Base-by-base conservation (phyloP, 345 rosid species). In the Hibiscus tridactylites region DNA sequence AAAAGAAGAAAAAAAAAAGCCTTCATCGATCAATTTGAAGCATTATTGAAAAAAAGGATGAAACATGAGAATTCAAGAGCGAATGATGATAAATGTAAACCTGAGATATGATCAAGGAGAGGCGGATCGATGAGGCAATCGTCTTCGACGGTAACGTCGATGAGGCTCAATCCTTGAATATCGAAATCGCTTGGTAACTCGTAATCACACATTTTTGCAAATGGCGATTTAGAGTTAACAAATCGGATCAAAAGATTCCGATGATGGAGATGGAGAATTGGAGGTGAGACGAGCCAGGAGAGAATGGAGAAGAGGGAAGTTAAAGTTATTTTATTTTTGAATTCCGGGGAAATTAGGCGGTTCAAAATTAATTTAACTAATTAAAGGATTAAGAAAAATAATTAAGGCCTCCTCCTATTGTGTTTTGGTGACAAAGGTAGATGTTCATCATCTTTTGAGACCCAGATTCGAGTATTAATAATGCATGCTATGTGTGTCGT, bases 71-170 rank as follows among this genome's bases (percentile, higher is more conserved):
- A 53, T 60, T 47, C 42, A 64, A 65, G 4, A 56, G 12, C 53
- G 65, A 69, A n/a, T 29, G 2, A 46, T 17, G 1, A 57, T 0
- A 57, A 57, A 57, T 24, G 19, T 0, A 9, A 28, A 88, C 94
- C 89, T 75, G 85, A 75, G 47, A 76, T 74, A 53, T 65, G 75
- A 73, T 79, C 78, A 26, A 11, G 74, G 17, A 82, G 60, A 39
- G 91, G 79, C 2, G 89, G 72, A 77, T 72, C 17, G 78, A 90
- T 85, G 77, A 95, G 96, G 80, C 82, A 85, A 77, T 95, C 99
- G 70, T 95, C 96, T 78, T 92, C 99, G 44, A 77, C 82, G 59
- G 93, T 80, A 73, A 94, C 85, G 70, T 94, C 97, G 62, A 94
- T 86, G 68, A 94, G 89, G 76, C 88, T 85, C 42, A 90, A 80